Evolutionary conservation across 2,329 filamentous ascomycete genomes (phyloP).

Genomic region (Tolypocladium cylindrosporum): DNA sequence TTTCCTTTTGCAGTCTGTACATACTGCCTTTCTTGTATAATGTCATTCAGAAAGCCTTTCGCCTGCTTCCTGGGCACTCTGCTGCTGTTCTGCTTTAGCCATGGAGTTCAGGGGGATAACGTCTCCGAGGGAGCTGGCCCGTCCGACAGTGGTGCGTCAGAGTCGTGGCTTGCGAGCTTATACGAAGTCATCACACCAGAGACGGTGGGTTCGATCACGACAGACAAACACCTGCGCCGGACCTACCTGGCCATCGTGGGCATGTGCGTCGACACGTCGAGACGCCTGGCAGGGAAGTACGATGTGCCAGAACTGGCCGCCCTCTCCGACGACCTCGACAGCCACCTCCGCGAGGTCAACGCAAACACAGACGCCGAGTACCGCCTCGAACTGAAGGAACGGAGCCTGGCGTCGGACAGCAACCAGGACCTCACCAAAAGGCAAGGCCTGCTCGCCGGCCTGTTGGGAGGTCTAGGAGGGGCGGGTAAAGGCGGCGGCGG

Average conservation of each 20-base stretch:
- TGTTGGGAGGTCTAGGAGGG: background rate
- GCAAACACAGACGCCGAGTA: background rate
- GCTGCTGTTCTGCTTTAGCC: background rate
- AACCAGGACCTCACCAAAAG: background rate
- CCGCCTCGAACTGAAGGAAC: background rate
- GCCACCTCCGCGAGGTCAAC: constrained; percentile 3
- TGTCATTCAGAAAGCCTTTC: background rate
- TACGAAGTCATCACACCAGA: background rate
- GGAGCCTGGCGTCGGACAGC: background rate
- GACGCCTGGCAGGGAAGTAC: constrained; percentile 3
- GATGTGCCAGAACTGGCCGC: constrained; percentile 4
- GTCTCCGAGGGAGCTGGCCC: background rate
- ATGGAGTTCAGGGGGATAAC: background rate
- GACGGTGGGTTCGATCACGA: background rate
- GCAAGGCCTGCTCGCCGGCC: background rate
- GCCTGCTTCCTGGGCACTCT: background rate
- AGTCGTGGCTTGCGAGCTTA: background rate
- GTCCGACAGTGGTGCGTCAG: background rate
- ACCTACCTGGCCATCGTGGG: constrained; percentile 8
- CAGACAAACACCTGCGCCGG: constrained; percentile 4
- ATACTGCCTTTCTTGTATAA: background rate
- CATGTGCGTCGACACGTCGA: constrained; percentile 7
- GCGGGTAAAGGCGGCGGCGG: background rate
- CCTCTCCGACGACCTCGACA: constrained; percentile 6
- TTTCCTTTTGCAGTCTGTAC: background rate